Conservation (phyloP, 1,284 basidiomycete genomes). For the Amylostereum chailletii region DNA sequence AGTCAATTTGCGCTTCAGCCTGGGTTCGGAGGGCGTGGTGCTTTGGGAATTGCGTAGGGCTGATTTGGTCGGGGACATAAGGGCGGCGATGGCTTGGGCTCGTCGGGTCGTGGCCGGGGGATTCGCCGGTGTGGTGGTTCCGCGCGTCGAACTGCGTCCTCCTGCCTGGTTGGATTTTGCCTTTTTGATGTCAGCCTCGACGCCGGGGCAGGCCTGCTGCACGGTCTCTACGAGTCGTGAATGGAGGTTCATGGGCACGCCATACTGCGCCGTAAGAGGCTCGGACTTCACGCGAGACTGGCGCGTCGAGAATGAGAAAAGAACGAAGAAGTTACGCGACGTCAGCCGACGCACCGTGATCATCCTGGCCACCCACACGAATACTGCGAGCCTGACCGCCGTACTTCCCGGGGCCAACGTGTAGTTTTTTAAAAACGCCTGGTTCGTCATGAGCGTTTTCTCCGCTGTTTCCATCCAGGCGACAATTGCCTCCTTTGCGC, state of each 20-base stretch:
- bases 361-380: slow-evolving; percentile 8
- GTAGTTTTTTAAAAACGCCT: slow-evolving; percentile 1
- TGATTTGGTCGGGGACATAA: slow-evolving; percentile 11
- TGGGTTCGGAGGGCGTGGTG: slow-evolving; percentile 2
- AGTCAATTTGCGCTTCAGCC: slow-evolving; percentile 11
- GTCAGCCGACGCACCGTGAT: slow-evolving; percentile 8
- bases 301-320: background rate
- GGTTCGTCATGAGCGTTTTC: slow-evolving; percentile 9
- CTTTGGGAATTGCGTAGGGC: slow-evolving; percentile 5
- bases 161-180: background rate
- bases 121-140: background rate
- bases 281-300: slow-evolving; percentile 2
- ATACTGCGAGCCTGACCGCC: slow-evolving; percentile 7
- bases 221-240: background rate
- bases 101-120: background rate
- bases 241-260: background rate
- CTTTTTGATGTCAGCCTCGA: background rate
- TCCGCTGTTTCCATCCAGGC: slow-evolving; percentile 17
- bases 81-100: background rate
- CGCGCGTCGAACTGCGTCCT: background rate
- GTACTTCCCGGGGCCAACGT: slow-evolving; percentile 1
- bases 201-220: background rate
- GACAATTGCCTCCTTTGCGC: slow-evolving; percentile 9
- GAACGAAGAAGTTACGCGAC: background rate
- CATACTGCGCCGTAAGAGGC: background rate